Evolutionary conservation across 2,329 filamentous ascomycete species (phyloP).

Genomic region (Aaosphaeria pasadenensis): DNA sequence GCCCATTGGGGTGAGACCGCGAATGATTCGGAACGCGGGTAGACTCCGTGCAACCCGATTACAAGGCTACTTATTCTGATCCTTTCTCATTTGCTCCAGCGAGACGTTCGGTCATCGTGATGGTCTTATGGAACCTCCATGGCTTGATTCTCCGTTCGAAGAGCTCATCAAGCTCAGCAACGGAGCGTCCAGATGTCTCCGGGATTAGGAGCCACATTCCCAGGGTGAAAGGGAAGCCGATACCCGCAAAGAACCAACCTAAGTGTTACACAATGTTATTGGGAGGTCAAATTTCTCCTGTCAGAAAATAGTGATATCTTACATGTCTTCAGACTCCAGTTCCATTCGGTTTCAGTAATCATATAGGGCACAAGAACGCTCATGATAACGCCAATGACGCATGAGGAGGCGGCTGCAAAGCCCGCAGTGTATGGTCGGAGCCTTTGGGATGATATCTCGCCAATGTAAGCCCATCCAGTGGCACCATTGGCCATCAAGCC

Average conservation of each 20-base stretch:
- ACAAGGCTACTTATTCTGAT: too few relatives aligned
- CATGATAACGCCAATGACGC: slow-evolving; percentile 6
- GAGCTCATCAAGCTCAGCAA: slow-evolving; percentile 6
- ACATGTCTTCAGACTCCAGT: slow-evolving; percentile 8
- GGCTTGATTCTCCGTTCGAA: slow-evolving; percentile 7
- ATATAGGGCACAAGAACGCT: slow-evolving; percentile 8
- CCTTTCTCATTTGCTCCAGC: too few relatives aligned
- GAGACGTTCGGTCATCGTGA: slow-evolving; percentile 2
- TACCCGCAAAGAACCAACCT: slow-evolving; percentile 7
- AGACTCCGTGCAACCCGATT: too few relatives aligned
- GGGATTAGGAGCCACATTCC: slow-evolving; percentile 8
- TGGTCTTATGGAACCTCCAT: slow-evolving; percentile 4
- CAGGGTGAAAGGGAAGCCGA: slow-evolving; percentile 4
- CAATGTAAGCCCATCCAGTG: slow-evolving; percentile 7
- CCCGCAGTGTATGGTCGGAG: slow-evolving; percentile 7
- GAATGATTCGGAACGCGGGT: too few relatives aligned
- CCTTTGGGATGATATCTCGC: slow-evolving; percentile 7
- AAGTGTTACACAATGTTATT: too few relatives aligned
- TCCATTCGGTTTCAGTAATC: slow-evolving; percentile 5
- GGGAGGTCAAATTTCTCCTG: too few relatives aligned
- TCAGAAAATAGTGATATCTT: neutral
- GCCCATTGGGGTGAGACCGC: too few relatives aligned
- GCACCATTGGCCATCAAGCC: slow-evolving; percentile 7
- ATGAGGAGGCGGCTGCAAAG: slow-evolving; percentile 6
- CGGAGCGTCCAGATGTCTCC: slow-evolving; percentile 2